A percentile compares a stretch with the other conserved stretches of the same genome.
Conservation (phyloP, 805 yeast species). For the Zygoascus biomembranicola region DNA sequence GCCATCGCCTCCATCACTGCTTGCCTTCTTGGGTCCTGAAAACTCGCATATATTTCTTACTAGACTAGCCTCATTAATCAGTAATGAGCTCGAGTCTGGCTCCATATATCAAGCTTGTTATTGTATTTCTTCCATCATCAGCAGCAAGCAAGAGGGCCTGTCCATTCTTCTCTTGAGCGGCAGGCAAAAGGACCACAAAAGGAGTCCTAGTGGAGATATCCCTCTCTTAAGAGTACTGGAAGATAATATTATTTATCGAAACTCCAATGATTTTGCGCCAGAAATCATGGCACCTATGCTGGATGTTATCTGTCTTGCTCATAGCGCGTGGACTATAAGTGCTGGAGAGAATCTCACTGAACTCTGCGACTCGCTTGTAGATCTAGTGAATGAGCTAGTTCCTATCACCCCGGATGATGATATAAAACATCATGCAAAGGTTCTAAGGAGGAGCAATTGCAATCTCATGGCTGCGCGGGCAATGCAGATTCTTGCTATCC, state of each 20-base stretch:
- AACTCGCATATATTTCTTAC: slow-evolving; percentile 51
- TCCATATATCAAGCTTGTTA: slow-evolving; percentile 17
- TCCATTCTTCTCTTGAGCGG: slow-evolving; percentile 29
- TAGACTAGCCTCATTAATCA: slow-evolving; percentile 54
- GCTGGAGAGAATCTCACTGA: slow-evolving; percentile 42
- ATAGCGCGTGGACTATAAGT: slow-evolving; percentile 68
- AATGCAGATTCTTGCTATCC: slow-evolving; percentile 67
- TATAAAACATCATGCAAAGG: neutral
- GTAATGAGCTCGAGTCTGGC: slow-evolving; percentile 32
- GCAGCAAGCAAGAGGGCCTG: slow-evolving; percentile 32
- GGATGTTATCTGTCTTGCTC: slow-evolving; percentile 66
- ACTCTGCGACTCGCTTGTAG: slow-evolving; percentile 6
- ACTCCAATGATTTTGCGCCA: slow-evolving; percentile 5
- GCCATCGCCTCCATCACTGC: slow-evolving; percentile 56
- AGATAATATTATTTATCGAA: slow-evolving; percentile 9
- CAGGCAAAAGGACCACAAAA: slow-evolving; percentile 15
- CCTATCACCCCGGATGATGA: neutral
- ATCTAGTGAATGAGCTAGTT: slow-evolving; percentile 5
- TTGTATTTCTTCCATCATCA: slow-evolving; percentile 24
- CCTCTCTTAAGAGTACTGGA: slow-evolving; percentile 25
- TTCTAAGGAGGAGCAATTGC: neutral
- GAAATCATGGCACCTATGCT: slow-evolving; percentile 45
- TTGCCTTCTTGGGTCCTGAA: slow-evolving; percentile 70
- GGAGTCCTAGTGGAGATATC: neutral
- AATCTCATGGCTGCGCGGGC: slow-evolving; percentile 48